Evolutionary conservation across 2,329 filamentous ascomycete species (phyloP).

Genomic region (Aspergillus japonicus): DNA sequence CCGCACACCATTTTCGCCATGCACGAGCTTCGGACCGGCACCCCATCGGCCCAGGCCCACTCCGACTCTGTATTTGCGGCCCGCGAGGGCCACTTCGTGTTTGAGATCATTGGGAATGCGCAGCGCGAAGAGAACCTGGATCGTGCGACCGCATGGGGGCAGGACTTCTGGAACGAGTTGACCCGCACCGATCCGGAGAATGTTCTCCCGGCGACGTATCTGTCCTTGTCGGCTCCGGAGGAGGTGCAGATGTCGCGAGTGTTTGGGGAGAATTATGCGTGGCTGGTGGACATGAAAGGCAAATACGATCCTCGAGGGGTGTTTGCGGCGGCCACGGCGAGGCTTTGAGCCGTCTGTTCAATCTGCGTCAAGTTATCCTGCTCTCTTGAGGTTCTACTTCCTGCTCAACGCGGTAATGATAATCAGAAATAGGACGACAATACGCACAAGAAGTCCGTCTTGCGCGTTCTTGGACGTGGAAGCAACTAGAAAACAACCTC

Average conservation of each 20-base stretch:
- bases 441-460: no score
- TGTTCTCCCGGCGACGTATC: background rate
- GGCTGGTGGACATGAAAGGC: background rate
- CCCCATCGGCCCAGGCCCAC: background rate
- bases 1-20: background rate
- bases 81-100: background rate
- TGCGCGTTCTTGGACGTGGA: no score
- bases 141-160: background rate
- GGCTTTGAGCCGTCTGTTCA: background rate
- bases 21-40: background rate
- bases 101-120: background rate
- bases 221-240: background rate
- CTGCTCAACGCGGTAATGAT: no score
- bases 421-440: no score
- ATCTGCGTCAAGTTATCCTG: no score
- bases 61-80: background rate
- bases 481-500: no score
- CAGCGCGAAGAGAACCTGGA: background rate
- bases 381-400: no score
- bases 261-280: background rate
- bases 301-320: background rate
- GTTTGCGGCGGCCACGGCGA: background rate
- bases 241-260: background rate
- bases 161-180: background rate
- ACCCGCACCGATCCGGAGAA: background rate